These are phyloP conservation scores for Cadophora gregata DNA, from an alignment of 2,329 filamentous ascomycete species.

Conservation along the genomic window DNA sequence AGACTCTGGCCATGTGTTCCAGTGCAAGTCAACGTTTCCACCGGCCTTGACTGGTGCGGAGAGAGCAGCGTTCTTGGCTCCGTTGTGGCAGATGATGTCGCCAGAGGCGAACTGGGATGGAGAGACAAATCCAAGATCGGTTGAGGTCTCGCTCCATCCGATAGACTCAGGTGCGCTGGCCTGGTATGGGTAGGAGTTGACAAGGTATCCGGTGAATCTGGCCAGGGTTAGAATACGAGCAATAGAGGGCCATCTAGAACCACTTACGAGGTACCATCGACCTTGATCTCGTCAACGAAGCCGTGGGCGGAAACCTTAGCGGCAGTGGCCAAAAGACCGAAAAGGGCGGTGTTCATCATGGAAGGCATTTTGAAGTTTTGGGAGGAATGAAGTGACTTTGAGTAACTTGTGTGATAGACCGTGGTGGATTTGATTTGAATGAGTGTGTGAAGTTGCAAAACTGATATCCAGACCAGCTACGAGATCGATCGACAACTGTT, in stretches of 20 bases:
- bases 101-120: slow-evolving; percentile 49
- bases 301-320: slow-evolving; percentile 54
- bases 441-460: slow-evolving; percentile 18
- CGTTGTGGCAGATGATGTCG: slow-evolving; percentile 57
- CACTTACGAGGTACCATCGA: slow-evolving; percentile 46
- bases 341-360: slow-evolving; percentile 29
- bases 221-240: neutral
- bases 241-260: neutral
- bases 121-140: slow-evolving; percentile 55
- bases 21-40: slow-evolving; percentile 53
- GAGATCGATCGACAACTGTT: slow-evolving; percentile 18
- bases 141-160: slow-evolving; percentile 51
- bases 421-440: slow-evolving; percentile 8
- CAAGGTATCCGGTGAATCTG: slow-evolving; percentile 44
- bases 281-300: slow-evolving; percentile 50
- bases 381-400: slow-evolving; percentile 9
- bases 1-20: slow-evolving; percentile 56
- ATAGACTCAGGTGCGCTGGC: slow-evolving; percentile 39
- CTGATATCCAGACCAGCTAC: slow-evolving; percentile 24
- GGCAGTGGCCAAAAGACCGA: slow-evolving; percentile 43
- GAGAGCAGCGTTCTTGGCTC: slow-evolving; percentile 48
- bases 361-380: slow-evolving; percentile 32
- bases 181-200: slow-evolving; percentile 32
- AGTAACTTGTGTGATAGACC: slow-evolving; percentile 11
- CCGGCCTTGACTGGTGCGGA: slow-evolving; percentile 53